A percentile compares a stretch with the other conserved stretches of the same genome.
Conservation (phyloP, 345 rosid species). For the Raphanus sativus region DNA sequence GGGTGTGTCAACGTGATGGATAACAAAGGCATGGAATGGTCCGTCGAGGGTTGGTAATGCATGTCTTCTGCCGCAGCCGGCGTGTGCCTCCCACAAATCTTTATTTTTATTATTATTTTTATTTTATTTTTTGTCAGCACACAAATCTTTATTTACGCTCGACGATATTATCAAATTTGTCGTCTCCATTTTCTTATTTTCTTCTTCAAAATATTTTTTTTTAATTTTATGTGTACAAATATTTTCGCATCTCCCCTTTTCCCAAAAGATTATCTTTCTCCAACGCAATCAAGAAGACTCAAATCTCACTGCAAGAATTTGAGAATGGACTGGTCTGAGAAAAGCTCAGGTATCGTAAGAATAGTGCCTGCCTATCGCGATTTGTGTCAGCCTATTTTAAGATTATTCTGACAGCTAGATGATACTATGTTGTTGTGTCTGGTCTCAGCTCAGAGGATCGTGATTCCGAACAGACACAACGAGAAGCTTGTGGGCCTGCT, state of each 20-base stretch:
- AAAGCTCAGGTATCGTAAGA: slow-evolving; percentile 39
- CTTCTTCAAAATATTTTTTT: too few relatives aligned
- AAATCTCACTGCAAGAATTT: too few relatives aligned
- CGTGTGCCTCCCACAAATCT: background rate
- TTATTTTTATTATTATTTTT: too few relatives aligned
- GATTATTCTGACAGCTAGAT: background rate
- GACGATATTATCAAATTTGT: too few relatives aligned
- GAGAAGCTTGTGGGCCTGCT: slow-evolving; percentile 72
- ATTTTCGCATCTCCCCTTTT: too few relatives aligned
- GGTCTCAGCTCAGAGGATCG: slow-evolving; percentile 38
- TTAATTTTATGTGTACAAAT: too few relatives aligned
- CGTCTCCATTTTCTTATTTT: too few relatives aligned
- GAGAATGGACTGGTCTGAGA: slow-evolving; percentile 46
- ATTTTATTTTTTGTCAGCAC: too few relatives aligned
- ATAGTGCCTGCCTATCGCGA: background rate
- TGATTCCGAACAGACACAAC: slow-evolving; percentile 56
- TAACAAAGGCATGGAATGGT: background rate
- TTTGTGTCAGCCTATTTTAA: background rate
- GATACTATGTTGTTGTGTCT: background rate
- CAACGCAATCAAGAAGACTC: too few relatives aligned
- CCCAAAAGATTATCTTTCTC: too few relatives aligned
- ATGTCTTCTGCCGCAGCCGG: background rate
- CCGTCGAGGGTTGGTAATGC: background rate
- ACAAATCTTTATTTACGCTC: too few relatives aligned
- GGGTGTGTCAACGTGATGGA: background rate